Base-by-base conservation (phyloP, 805 yeast genomes). In the Aciculoconidium aculeatum region DNA sequence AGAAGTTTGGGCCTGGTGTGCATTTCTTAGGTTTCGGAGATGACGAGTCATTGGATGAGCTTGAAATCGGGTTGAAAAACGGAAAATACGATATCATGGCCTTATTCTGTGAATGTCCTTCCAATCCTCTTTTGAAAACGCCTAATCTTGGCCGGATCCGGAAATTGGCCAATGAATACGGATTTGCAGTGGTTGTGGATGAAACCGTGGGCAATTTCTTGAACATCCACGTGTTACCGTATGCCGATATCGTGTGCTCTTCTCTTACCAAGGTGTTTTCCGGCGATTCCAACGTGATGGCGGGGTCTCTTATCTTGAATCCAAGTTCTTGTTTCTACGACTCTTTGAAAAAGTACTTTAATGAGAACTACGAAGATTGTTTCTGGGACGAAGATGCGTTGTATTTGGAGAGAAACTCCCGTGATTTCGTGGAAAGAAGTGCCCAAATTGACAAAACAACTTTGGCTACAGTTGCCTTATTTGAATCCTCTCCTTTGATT, bases 301-400 rank as follows among this genome's bases (percentile, higher is more conserved):
- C 87, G 1, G 98, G 98, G 3, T 77, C 90, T 8, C 55, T 88
- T 37, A 77, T 86, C 5, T 59, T 92, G 44, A 92, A 90, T 49
- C 81, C 88, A 4, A 45, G 63, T 5, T 69, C 88, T 6, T 57
- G 53, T 23, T 55, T 46, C 38, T 87, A 72, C 58, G 33, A 42
- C 3, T 35, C 30, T 32, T 67, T 84, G 34, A 77, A 77, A 47
- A 34, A 51, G 21, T 68, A 68, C 42, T 63, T 77, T 41, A 45
- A 67, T 32, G 60, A 64, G 6, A 67, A 68, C 25, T 85, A 71
- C 51, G 78, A 70, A 39, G 96, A 90, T 46, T 56, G 67, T 5
- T 70, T 84, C 41, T 92, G 96, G 96, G 84, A 79, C 17, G 95
- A 90, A 57, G 98, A 92, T 58, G 95, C 95, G 1, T 75, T 92